Evolutionary conservation across 2,329 filamentous ascomycete genomes (phyloP).

Genomic region (Coniochaeta ligniaria): DNA sequence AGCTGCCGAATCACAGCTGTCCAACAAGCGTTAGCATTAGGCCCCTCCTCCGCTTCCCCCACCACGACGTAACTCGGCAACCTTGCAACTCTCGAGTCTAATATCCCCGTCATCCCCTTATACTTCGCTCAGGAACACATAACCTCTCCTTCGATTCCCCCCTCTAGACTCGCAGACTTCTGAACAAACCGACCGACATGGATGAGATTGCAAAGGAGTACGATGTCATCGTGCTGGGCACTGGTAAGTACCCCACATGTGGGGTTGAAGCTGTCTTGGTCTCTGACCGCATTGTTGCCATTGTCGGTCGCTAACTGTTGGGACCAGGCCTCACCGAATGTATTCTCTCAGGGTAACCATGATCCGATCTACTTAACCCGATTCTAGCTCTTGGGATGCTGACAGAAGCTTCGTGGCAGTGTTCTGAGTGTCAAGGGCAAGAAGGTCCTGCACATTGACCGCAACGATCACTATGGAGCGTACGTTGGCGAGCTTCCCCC

Average conservation of each 20-base stretch:
- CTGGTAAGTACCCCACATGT: constrained; percentile 56
- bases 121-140: not conserved
- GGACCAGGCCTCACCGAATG: constrained; percentile 87
- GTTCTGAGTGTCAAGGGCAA: constrained; percentile 97
- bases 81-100: not conserved
- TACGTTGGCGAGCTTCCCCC: constrained; percentile 37
- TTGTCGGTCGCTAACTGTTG: constrained; percentile 14
- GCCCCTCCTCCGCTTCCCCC: not conserved
- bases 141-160: not conserved
- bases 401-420: constrained; percentile 35
- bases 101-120: not conserved
- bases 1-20: not conserved
- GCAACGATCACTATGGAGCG: constrained; percentile 98
- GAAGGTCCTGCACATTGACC: constrained; percentile 98
- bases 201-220: constrained; percentile 98
- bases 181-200: constrained; percentile 45
- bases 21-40: not conserved
- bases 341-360: constrained; percentile 83
- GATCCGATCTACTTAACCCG: not conserved
- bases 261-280: constrained; percentile 7
- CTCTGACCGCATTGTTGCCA: constrained; percentile 13
- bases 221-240: constrained; percentile 97
- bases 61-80: constrained; percentile 1
- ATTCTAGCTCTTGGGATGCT: not conserved
- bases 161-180: not conserved